phyloP scores from a whole-genome alignment of 2,329 filamentous ascomycete genomes.

The Malbranchea cinnamomea region DNA sequence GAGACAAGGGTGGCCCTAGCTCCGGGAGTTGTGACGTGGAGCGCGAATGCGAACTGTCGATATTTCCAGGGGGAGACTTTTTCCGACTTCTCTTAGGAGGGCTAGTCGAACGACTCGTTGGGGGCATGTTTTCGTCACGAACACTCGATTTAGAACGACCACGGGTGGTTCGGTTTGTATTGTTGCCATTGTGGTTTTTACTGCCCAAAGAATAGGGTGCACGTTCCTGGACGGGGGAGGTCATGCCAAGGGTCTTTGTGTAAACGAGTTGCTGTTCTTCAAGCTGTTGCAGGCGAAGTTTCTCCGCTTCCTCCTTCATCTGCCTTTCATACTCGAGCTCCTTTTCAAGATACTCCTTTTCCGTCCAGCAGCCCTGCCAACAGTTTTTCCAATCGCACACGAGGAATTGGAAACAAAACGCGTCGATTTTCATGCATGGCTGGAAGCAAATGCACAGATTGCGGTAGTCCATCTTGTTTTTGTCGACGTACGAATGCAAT shows the following conservation, averaged over 20 bases:
- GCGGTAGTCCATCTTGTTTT: conserved; percentile 97
- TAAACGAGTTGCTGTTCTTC: conserved; percentile 43
- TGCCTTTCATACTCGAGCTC: conserved; percentile 28
- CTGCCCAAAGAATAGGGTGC: conserved; percentile 10
- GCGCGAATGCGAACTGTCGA: conserved; percentile 16
- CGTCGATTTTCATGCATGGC: conserved; percentile 91
- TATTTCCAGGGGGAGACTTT: conserved; percentile 12
- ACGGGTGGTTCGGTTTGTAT: not conserved
- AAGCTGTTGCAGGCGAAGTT: conserved; percentile 11
- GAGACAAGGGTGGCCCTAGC: conserved; percentile 32
- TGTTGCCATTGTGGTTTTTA: conserved; percentile 1
- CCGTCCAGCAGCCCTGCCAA: conserved; percentile 91
- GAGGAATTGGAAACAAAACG: conserved; percentile 86
- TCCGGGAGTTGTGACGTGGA: conserved; percentile 32
- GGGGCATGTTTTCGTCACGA: conserved; percentile 5
- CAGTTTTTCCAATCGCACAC: conserved; percentile 93
- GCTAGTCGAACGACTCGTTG: conserved; percentile 17
- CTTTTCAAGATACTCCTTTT: conserved; percentile 58
- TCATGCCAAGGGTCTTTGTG: not conserved
- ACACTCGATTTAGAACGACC: conserved; percentile 6
- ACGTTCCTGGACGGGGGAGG: conserved; percentile 19
- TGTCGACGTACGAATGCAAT: conserved; percentile 76
- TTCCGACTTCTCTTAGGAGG: conserved; percentile 18
- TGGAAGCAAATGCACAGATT: conserved; percentile 96
- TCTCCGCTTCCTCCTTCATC: conserved; percentile 14